Evolutionary conservation across 345 rosid genomes (phyloP).

Genomic region (Salix exigua): DNA sequence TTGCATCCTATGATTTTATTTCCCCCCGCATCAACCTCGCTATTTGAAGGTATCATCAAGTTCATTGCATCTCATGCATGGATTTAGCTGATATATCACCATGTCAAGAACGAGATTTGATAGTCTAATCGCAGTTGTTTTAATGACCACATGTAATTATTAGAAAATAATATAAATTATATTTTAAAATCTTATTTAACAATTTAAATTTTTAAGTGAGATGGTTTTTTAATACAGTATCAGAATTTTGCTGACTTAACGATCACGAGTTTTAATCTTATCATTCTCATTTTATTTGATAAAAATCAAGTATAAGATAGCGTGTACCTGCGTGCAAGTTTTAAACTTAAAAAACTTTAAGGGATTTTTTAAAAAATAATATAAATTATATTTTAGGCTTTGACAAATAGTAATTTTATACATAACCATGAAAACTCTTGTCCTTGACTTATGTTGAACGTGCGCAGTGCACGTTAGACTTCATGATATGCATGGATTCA

Average conservation of each 20-base stretch:
- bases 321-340: no score
- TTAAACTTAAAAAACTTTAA: no score
- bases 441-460: not conserved
- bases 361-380: no score
- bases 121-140: no score
- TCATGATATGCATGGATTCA: not conserved
- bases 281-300: no score
- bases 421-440: not conserved
- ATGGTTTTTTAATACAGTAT: no score
- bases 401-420: not conserved
- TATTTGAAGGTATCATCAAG: not conserved
- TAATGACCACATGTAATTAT: no score
- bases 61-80: not conserved
- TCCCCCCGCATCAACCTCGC: not conserved
- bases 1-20: not conserved
- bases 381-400: no score
- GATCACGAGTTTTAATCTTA: no score
- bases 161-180: no score
- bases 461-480: not conserved
- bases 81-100: not conserved
- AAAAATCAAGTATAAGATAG: no score
- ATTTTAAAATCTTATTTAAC: no score
- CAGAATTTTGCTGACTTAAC: accelerated
- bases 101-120: not conserved
- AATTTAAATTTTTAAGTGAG: accelerated